Conservation (phyloP, 495 filamentous ascomycete genomes). For the Thermothielavioides terrestris region DNA sequence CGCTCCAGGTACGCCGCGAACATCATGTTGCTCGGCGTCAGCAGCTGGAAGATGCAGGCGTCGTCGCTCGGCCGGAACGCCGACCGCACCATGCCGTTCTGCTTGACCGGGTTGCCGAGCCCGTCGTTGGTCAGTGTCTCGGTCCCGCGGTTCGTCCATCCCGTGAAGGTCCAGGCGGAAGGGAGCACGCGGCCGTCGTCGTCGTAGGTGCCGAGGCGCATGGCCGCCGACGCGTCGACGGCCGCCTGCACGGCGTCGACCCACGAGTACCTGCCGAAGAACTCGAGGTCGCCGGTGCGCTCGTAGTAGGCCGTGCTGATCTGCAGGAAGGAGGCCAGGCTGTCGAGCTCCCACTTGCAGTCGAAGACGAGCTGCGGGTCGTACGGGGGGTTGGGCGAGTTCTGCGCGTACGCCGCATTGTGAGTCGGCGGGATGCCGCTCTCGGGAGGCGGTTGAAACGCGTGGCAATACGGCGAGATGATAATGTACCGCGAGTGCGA, state of each 20-base stretch:
- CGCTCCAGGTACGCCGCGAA: conserved; percentile 49
- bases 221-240: conserved; percentile 48
- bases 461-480: conserved; percentile 52
- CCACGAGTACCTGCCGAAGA: conserved; percentile 55
- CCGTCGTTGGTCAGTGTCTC: conserved; percentile 57
- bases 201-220: conserved; percentile 51
- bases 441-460: conserved; percentile 52
- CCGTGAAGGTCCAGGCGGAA: conserved; percentile 50
- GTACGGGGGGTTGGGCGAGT: conserved; percentile 42
- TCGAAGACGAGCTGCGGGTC: conserved; percentile 47
- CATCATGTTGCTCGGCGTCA: conserved; percentile 60
- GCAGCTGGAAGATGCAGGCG: conserved; percentile 48
- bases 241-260: conserved; percentile 47
- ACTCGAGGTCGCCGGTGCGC: conserved; percentile 44
- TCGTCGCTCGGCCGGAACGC: conserved; percentile 59
- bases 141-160: conserved; percentile 46
- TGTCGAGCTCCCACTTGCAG: conserved; percentile 59
- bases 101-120: conserved; percentile 49
- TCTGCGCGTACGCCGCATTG: conserved; percentile 43
- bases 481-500: conserved; percentile 51
- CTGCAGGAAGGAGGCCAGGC: conserved; percentile 53
- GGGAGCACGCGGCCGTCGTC: conserved; percentile 44
- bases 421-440: conserved; percentile 37
- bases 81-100: conserved; percentile 53
- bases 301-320: conserved; percentile 51